Base-by-base conservation (phyloP, 2,329 filamentous ascomycete genomes). In the Fusarium proliferatum region DNA sequence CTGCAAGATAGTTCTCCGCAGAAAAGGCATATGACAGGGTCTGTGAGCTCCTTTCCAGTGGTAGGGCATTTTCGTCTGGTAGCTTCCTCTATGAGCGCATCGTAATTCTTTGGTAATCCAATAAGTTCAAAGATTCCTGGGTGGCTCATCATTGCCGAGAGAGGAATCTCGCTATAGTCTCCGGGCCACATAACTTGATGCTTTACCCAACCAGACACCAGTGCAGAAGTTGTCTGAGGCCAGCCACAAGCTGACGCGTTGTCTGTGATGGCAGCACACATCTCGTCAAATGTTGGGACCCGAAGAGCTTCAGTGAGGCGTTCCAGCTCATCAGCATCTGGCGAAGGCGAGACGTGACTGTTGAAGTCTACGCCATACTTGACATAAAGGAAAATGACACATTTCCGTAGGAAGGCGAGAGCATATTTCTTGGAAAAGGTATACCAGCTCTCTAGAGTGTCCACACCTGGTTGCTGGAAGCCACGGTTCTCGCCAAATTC, bases 1-100 rank as follows among this genome's bases (percentile, higher is more conserved):
- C 93, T 94, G 83, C 96, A 99, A 82, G 98, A 96, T 45, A 99
- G 94, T n/a, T 95, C 95, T 39, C 96, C 96, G 80, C 96, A 99
- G 84, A 98, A 94, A 43, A 99, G 88, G 79, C 96, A 99, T 42
- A 99, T 90, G 73, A 93, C 94, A 0, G 96, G 95, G 81, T 99
- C 97, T 5, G 92, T 92, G 57, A 99, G 85, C 76, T 98, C 96
- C 80, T 96, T 97, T 73, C 95, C 95, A 3, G 94, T 97, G 4
- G 92, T 97, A 1, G 95, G 95, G 79, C 96, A 99, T 56, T 89
- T 91, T 59, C 93, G 87, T 72, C 91, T 91, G 75, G 96, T 96
- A 33, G 94, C 94, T 82, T 97, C 95, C 79, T 98, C 96, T 66
- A 97, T 97, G 42, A 99, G 86, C 6, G 91, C 92, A 81, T 98